Evolutionary conservation across 2,329 filamentous ascomycete species (phyloP).

Genomic region (Mycosphaerella arachidis): DNA sequence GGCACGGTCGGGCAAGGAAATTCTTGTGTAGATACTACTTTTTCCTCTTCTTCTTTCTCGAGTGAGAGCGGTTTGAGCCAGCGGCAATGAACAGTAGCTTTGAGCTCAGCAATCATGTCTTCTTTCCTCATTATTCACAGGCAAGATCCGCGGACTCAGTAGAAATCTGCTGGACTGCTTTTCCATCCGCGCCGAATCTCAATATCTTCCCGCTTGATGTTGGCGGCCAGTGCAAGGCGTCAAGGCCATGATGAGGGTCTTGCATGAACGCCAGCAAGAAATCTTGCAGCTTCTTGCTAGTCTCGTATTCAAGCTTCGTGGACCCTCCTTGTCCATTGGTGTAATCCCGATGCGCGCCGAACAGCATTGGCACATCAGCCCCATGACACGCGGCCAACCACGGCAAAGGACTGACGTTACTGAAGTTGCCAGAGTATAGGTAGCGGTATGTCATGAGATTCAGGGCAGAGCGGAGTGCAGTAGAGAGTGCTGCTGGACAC

Average conservation of each 20-base stretch:
- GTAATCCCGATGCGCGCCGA: slow-evolving; percentile 24
- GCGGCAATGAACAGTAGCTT: background rate
- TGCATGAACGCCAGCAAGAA: background rate
- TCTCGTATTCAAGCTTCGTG: background rate
- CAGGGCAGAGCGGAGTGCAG: slow-evolving; percentile 32
- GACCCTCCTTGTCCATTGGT: background rate
- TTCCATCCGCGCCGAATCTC: background rate
- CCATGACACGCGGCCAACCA: slow-evolving; percentile 33
- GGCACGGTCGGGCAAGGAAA: background rate
- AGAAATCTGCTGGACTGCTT: background rate
- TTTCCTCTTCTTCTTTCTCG: background rate
- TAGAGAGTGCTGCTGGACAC: slow-evolving; percentile 43
- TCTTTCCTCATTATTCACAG: background rate
- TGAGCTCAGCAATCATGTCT: background rate
- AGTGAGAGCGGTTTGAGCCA: background rate
- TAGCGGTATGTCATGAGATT: slow-evolving; percentile 27
- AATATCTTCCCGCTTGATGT: background rate
- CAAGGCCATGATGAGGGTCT: background rate
- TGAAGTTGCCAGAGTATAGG: slow-evolving; percentile 29
- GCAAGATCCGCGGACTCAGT: background rate
- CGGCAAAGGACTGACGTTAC: slow-evolving; percentile 13
- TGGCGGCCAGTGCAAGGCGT: background rate
- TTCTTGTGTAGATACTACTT: background rate
- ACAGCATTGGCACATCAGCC: slow-evolving; percentile 30
- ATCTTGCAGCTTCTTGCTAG: background rate